Base-by-base conservation (phyloP, 768 basidiomycete genomes). In the Rhodotorula paludigena region DNA sequence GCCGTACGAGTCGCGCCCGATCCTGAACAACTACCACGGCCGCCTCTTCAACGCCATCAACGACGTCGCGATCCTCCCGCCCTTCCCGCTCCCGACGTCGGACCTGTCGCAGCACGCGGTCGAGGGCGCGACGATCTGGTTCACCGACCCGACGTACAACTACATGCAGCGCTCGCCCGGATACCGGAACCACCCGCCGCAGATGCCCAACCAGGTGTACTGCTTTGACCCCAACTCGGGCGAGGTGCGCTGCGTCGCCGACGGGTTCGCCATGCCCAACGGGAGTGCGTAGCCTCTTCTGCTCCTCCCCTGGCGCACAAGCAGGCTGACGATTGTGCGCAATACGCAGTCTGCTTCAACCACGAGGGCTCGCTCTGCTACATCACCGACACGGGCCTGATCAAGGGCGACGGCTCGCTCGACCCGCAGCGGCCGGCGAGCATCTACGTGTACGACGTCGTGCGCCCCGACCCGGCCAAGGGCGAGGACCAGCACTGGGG, bases 1-100 rank as follows among this genome's bases (percentile, higher is more conserved):
- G 16, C 47, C 47, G n/a, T 48, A 49, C 39, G 45, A 28, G 33
- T 48, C 53, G 14, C n/a, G n/a, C 38, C 32, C 36, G 3, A 44
- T 66, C 35, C 42, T 66, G 1, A 66, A 66, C 65, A 90, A 89
- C 78, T 89, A 83, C 78, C 87, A 84, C 73, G 89, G 89, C 3
- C 81, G 87, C 5, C 88, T 89, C 71, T 91, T 89, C 79, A 89
- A 88, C 78, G 89, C 89, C 2, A 76, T 90, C 57, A 89, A 90
- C 76, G 89, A 92, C 70, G 81, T 87, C 65, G 89, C 88, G 73
- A 80, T 89, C 6, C 85, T 89, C 59, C 87, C 87, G 3, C 45
- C 49, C 2, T 57, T 45, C 9, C 42, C 49, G n/a, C 49, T 32
- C 4, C n/a, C 36, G 9, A 68, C 66, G 11, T 32, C 47, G 10